These are phyloP conservation scores for Noccaea bulbosa DNA, from an alignment of 345 rosid species.

Conservation along the genomic window DNA sequence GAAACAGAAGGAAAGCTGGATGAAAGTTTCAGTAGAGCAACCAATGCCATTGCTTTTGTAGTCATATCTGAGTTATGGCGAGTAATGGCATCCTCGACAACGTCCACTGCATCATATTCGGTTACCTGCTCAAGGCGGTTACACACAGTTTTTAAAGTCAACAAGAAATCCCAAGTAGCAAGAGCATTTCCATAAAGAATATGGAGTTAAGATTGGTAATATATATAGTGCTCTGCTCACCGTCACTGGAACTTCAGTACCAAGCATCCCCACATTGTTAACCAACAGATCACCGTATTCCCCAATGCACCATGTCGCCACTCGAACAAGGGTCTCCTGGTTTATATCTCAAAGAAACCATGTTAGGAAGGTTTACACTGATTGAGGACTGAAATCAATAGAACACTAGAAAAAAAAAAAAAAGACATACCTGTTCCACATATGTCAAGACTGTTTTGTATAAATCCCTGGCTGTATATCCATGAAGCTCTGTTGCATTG, in stretches of 20 bases:
- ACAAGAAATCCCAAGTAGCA: slow-evolving; percentile 18
- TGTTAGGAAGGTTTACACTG: slow-evolving; percentile 23
- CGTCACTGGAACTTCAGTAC: slow-evolving; percentile 83
- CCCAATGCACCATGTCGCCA: slow-evolving; percentile 98
- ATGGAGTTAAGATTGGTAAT: slow-evolving; percentile 12
- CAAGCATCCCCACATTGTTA: slow-evolving; percentile 84
- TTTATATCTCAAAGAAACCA: slow-evolving; percentile 36
- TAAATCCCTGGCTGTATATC: slow-evolving; percentile 85
- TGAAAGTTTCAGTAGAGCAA: slow-evolving; percentile 87
- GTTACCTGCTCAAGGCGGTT: slow-evolving; percentile 68
- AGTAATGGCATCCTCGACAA: slow-evolving; percentile 69
- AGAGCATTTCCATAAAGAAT: slow-evolving; percentile 14
- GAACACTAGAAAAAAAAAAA: slow-evolving; percentile 36
- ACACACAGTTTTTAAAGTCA: not conserved
- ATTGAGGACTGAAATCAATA: slow-evolving; percentile 18
- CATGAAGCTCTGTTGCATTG: slow-evolving; percentile 96
- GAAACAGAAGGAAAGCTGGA: slow-evolving; percentile 96
- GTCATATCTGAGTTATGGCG: slow-evolving; percentile 72
- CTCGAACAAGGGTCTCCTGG: slow-evolving; percentile 94
- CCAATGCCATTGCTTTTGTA: slow-evolving; percentile 90
- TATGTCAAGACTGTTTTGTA: slow-evolving; percentile 78
- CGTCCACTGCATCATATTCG: slow-evolving; percentile 91
- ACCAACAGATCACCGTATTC: slow-evolving; percentile 98
- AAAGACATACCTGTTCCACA: slow-evolving; percentile 90
- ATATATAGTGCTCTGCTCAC: slow-evolving; percentile 69